Evolutionary conservation across 2,329 filamentous ascomycete species (phyloP).

Genomic region (Myriosclerotinia curreyana): DNA sequence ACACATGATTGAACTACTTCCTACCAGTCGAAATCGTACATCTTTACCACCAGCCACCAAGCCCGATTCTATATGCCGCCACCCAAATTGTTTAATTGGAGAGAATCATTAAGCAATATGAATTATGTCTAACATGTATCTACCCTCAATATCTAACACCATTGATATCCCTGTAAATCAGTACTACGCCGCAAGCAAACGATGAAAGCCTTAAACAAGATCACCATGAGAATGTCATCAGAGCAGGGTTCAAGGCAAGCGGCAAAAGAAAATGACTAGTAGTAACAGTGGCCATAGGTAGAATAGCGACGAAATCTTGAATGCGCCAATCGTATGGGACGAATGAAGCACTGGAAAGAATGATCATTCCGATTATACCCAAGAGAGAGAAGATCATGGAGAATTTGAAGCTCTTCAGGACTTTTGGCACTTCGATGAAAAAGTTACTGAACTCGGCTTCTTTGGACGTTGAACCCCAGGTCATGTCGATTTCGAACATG

Average conservation of each 20-base stretch:
- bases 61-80: not conserved
- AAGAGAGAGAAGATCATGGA: constrained; percentile 39
- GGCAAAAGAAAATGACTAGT: constrained; percentile 68
- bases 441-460: constrained; percentile 80
- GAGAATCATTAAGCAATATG: not conserved
- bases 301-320: constrained; percentile 69
- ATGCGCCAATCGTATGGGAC: constrained; percentile 65
- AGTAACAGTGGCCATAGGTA: constrained; percentile 71
- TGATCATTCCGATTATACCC: constrained; percentile 60
- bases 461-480: constrained; percentile 81
- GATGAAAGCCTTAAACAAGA: not conserved
- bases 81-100: not conserved
- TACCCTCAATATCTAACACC: not conserved
- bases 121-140: not conserved
- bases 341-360: constrained; percentile 60
- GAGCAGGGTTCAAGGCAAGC: constrained; percentile 70
- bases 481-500: constrained; percentile 84
- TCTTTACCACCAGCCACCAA: not conserved
- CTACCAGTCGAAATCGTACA: not conserved
- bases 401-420: constrained; percentile 69
- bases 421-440: constrained; percentile 78
- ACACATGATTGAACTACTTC: not conserved
- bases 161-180: not conserved
- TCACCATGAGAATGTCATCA: constrained; percentile 79
- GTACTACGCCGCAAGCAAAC: not conserved